Evolutionary conservation across 257 asterid genomes (phyloP).

Genomic region (Haberlea rhodopensis): DNA sequence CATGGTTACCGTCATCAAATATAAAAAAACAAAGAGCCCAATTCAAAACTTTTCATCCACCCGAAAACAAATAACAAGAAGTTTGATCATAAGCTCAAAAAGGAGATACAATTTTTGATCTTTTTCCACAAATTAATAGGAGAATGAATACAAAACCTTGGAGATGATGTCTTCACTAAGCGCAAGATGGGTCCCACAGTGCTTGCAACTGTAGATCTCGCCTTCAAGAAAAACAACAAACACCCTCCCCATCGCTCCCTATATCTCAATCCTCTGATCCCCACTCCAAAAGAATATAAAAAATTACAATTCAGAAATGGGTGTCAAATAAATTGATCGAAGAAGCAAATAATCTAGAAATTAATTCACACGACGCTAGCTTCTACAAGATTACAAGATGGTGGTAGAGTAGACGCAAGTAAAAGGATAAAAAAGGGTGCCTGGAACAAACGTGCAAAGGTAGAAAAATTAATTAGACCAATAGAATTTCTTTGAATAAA

Average conservation of each 20-base stretch:
- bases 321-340: constrained; percentile 13
- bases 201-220: constrained; percentile 79
- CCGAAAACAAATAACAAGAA: neutral
- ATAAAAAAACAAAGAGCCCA: neutral
- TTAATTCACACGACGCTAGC: constrained; percentile 1
- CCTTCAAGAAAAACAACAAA: constrained; percentile 74
- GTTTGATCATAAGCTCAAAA: constrained; percentile 4
- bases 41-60: neutral
- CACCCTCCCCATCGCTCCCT: constrained; percentile 68
- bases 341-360: neutral
- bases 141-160: constrained; percentile 47
- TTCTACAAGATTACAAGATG: constrained; percentile 11
- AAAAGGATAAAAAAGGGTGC: constrained; percentile 21
- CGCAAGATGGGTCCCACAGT: constrained; percentile 84
- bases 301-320: constrained; percentile 6
- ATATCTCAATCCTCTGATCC: constrained; percentile 2
- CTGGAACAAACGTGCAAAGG: constrained; percentile 29
- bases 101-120: neutral
- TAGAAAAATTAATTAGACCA: neutral
- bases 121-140: constrained; percentile 22
- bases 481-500: neutral
- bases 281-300: neutral
- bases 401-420: constrained; percentile 21
- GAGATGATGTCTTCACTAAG: constrained; percentile 62
- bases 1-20: constrained; percentile 2